A percentile compares a stretch with the other conserved stretches of the same genome.
Evolutionary conservation across 345 rosid species (phyloP).

Genomic region (Boechera stricta): DNA sequence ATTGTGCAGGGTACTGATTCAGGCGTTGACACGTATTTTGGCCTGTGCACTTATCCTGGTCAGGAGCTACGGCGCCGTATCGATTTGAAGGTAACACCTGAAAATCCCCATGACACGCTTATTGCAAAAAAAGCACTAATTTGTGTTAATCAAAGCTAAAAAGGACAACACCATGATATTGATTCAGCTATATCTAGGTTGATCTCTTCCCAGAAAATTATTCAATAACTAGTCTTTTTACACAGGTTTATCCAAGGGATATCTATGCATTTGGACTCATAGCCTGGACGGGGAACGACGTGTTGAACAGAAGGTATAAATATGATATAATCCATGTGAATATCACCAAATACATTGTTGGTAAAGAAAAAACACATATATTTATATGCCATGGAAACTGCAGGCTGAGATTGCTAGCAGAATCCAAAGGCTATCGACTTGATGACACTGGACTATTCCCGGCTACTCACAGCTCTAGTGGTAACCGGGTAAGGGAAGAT

Average conservation of each 20-base stretch:
- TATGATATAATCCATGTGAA: background rate
- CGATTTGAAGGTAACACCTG: constrained; percentile 75
- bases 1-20: constrained; percentile 73
- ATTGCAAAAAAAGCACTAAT: background rate
- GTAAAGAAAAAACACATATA: background rate
- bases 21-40: constrained; percentile 95
- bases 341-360: background rate
- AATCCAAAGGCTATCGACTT: constrained; percentile 83
- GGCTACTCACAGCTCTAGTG: constrained; percentile 75
- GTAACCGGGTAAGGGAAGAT: constrained; percentile 64
- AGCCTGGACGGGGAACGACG: constrained; percentile 98
- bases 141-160: constrained; percentile 8
- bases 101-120: background rate
- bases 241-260: constrained; percentile 87
- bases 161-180: background rate
- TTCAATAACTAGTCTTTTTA: background rate
- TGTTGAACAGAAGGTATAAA: constrained; percentile 80
- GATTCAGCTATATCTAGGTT: background rate
- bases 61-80: constrained; percentile 78
- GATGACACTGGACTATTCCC: constrained; percentile 94
- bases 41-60: constrained; percentile 90
- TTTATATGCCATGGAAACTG: constrained; percentile 26
- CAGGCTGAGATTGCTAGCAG: constrained; percentile 92
- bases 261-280: constrained; percentile 88
- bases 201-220: background rate